phyloP scores from a whole-genome alignment of 2,329 filamentous ascomycete genomes.

The Neospermospora avenae region DNA sequence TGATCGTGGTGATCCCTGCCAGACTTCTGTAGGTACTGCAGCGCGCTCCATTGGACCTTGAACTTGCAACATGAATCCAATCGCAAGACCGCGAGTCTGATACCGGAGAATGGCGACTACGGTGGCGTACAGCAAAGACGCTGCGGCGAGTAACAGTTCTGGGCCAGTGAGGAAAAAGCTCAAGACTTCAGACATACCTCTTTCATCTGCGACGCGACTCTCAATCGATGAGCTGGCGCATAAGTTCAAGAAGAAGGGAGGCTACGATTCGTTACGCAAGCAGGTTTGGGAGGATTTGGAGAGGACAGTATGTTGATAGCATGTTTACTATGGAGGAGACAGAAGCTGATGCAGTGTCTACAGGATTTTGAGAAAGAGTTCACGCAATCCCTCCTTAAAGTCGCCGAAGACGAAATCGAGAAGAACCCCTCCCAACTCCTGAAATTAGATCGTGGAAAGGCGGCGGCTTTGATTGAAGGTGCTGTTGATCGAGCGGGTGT shows the following conservation, averaged over 20 bases:
- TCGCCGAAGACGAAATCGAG: slow-evolving; percentile 72
- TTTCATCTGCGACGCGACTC: slow-evolving; percentile 68
- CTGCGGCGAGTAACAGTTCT: slow-evolving; percentile 1
- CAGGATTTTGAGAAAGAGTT: slow-evolving; percentile 70
- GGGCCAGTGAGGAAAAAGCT: slow-evolving; percentile 47
- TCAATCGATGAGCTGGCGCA: slow-evolving; percentile 75
- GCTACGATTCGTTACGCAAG: slow-evolving; percentile 75
- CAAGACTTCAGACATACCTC: slow-evolving; percentile 71
- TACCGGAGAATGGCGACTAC: slow-evolving; percentile 18
- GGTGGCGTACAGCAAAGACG: slow-evolving; percentile 26
- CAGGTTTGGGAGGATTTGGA: slow-evolving; percentile 74
- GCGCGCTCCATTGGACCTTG: not conserved
- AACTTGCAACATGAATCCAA: not conserved
- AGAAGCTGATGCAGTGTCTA: slow-evolving; percentile 7
- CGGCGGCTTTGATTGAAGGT: slow-evolving; percentile 72
- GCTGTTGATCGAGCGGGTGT: slow-evolving; percentile 73
- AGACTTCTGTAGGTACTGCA: not conserved
- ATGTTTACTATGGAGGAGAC: too few relatives aligned
- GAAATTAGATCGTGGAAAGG: slow-evolving; percentile 69
- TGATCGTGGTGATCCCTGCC: not conserved
- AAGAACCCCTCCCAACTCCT: slow-evolving; percentile 69
- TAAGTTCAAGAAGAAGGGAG: slow-evolving; percentile 82
- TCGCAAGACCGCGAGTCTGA: not conserved
- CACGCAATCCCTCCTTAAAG: slow-evolving; percentile 61
- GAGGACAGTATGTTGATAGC: slow-evolving; percentile 55